Conservation (phyloP, 495 filamentous ascomycete species). For the Annulohypoxylon moriforme region DNA sequence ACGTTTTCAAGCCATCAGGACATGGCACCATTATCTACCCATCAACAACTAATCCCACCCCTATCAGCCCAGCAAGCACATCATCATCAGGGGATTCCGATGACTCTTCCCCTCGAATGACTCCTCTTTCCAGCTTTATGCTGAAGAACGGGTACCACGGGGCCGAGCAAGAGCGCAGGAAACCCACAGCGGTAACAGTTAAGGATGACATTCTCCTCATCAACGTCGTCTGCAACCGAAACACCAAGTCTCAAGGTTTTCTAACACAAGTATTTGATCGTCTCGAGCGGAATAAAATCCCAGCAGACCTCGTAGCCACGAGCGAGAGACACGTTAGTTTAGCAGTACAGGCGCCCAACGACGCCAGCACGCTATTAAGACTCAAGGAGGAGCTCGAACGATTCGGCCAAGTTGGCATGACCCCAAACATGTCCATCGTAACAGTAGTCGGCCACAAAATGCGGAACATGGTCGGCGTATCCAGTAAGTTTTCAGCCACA, state of each 20-base stretch:
- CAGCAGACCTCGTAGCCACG: conserved; percentile 54
- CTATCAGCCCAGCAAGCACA: conserved; percentile 21
- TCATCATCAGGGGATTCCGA: conserved; percentile 17
- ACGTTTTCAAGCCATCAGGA: conserved; percentile 54
- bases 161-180: conserved; percentile 47
- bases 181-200: conserved; percentile 54
- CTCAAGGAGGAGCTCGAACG: conserved; percentile 48
- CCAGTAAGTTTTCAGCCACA: conserved; percentile 40
- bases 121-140: conserved; percentile 48
- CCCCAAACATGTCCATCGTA: conserved; percentile 53
- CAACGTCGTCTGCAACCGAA: conserved; percentile 54
- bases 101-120: not conserved
- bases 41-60: conserved; percentile 28
- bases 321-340: conserved; percentile 56
- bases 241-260: conserved; percentile 53
- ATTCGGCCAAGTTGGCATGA: conserved; percentile 49
- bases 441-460: conserved; percentile 58
- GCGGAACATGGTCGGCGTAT: conserved; percentile 55
- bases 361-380: conserved; percentile 39
- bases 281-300: conserved; percentile 50
- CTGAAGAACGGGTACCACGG: conserved; percentile 53
- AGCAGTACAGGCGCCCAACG: conserved; percentile 48
- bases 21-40: conserved; percentile 55
- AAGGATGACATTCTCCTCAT: conserved; percentile 54
- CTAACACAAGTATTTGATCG: conserved; percentile 51